Conservation (phyloP, 148 eudicot genomes). For the Fallopia convolvulus region DNA sequence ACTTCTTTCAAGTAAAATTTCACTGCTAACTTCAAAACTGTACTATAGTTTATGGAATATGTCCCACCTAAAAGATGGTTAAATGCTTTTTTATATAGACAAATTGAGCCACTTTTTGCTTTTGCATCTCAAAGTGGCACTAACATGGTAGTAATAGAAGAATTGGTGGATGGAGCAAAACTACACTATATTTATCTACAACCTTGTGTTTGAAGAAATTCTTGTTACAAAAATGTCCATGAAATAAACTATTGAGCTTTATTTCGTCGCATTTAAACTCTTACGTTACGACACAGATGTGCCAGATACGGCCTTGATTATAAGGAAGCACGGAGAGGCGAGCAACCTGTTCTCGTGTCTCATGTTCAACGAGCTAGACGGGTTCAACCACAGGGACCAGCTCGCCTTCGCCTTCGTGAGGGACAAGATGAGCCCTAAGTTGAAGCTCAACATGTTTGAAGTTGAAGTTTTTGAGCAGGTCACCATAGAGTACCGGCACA, state of each 20-base stretch:
- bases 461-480: constrained; percentile 82
- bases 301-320: constrained; percentile 74
- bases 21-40: neutral
- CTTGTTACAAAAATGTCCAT: no score
- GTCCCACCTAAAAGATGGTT: neutral
- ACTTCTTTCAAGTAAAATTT: neutral
- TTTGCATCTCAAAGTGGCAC: no score
- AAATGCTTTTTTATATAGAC: neutral
- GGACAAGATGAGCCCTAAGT: constrained; percentile 65
- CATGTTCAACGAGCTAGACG: constrained; percentile 74
- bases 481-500: constrained; percentile 76
- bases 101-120: no score
- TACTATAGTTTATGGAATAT: neutral
- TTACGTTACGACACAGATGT: constrained; percentile 42
- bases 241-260: neutral
- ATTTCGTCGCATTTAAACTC: neutral
- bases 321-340: constrained; percentile 56
- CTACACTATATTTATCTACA: no score
- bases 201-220: no score
- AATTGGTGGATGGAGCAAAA: no score
- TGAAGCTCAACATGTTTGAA: constrained; percentile 82
- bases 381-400: constrained; percentile 82
- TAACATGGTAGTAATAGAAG: no score
- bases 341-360: constrained; percentile 68
- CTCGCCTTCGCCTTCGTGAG: constrained; percentile 81